Percentiles rank a stretch among this genome's conserved stretches.
Conservation (phyloP, 805 yeast species). For the Suhomyces emberorum region DNA sequence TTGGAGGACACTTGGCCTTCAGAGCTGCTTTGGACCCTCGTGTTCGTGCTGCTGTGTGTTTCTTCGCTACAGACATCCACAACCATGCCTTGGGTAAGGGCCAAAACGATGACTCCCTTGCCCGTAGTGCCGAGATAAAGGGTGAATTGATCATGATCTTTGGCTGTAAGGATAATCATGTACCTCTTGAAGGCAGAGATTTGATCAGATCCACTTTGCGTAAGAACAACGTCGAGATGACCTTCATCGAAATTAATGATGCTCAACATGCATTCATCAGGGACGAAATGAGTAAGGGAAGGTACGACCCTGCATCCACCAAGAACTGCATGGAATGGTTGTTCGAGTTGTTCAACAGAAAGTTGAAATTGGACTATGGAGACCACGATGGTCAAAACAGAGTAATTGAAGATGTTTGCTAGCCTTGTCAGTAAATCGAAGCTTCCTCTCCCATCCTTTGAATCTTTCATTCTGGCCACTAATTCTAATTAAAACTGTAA, state of each 20-base stretch:
- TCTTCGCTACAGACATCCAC: conserved; percentile 81
- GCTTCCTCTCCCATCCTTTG: too few species aligned
- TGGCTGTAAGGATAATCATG: conserved; percentile 78
- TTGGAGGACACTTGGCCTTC: conserved; percentile 80
- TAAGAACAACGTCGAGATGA: conserved; percentile 56
- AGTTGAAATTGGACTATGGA: conserved; percentile 64
- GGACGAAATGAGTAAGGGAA: conserved; percentile 75
- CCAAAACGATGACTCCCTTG: conserved; percentile 61
- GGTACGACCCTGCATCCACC: conserved; percentile 78
- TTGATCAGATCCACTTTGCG: conserved; percentile 60
- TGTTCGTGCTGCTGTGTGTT: conserved; percentile 66
- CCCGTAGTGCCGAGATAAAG: conserved; percentile 50
- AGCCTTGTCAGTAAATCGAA: too few species aligned
- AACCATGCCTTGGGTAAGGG: conserved; percentile 63
- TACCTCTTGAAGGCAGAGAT: conserved; percentile 74
- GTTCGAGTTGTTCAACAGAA: conserved; percentile 67
- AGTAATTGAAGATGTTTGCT: conserved; percentile 65
- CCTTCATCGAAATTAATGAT: conserved; percentile 70
- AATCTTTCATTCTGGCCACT: too few species aligned
- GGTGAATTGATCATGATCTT: conserved; percentile 66
- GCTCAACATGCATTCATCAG: conserved; percentile 85
- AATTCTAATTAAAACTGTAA: too few species aligned
- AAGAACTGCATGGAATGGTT: conserved; percentile 63
- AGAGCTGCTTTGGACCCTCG: conserved; percentile 63
- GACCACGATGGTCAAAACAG: conserved; percentile 50